phyloP scores from a whole-genome alignment of 2,329 filamentous ascomycete genomes.

The Calonectria hawksworthii region DNA sequence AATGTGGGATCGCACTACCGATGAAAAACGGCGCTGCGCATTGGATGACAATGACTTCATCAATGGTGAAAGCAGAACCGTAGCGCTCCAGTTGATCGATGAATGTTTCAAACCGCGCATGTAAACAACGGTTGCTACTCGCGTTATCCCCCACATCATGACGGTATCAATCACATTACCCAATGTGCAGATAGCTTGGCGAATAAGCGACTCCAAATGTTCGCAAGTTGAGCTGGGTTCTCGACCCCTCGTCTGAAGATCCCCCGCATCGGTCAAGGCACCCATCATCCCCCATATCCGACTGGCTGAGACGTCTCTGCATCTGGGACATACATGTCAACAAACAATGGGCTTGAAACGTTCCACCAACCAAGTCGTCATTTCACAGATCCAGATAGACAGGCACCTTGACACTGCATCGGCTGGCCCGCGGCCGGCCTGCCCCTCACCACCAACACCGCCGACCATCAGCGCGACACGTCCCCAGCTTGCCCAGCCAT shows the following conservation, averaged over 20 bases:
- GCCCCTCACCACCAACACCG: background rate
- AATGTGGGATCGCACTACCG: background rate
- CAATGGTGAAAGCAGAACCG: background rate
- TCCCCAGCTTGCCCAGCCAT: conserved; percentile 31
- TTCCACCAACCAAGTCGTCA: conserved; percentile 3
- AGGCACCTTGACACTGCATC: background rate
- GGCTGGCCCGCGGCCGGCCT: conserved; percentile 1
- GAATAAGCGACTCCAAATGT: conserved; percentile 32
- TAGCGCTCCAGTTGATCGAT: background rate
- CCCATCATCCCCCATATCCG: conserved; percentile 26
- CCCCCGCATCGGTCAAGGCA: conserved; percentile 36
- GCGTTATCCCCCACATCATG: background rate
- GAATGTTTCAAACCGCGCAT: background rate
- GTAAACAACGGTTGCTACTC: conserved; percentile 14
- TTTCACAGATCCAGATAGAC: background rate
- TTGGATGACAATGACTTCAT: background rate
- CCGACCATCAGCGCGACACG: conserved; percentile 19
- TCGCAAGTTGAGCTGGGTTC: conserved; percentile 8
- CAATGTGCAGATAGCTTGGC: conserved; percentile 4
- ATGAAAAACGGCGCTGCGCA: background rate
- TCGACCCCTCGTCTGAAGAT: conserved; percentile 11
- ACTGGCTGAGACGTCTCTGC: conserved; percentile 24
- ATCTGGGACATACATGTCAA: conserved; percentile 27
- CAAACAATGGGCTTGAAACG: conserved; percentile 18
- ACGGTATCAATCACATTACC: background rate